Conservation (phyloP, 768 basidiomycete species). For the Trametes maxima region DNA sequence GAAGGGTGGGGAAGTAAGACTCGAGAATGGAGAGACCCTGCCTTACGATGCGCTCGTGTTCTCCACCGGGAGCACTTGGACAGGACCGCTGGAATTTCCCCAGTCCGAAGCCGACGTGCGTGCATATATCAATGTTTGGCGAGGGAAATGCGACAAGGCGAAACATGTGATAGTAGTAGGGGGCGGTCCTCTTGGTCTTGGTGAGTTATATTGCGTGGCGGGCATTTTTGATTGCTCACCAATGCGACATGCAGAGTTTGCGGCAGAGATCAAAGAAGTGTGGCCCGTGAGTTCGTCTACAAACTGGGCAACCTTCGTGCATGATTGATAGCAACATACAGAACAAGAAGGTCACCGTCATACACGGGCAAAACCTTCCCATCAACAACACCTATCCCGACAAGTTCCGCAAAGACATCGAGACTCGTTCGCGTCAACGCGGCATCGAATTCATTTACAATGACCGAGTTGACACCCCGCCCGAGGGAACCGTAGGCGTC, state of each 20-base stretch:
- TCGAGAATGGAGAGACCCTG: slow-evolving; percentile 52
- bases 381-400: slow-evolving; percentile 59
- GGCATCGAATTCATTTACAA: slow-evolving; percentile 54
- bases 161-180: slow-evolving; percentile 39
- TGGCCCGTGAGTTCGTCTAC: slow-evolving; percentile 38
- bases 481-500: slow-evolving; percentile 42
- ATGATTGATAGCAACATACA: slow-evolving; percentile 5
- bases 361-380: slow-evolving; percentile 56
- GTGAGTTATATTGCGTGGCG: slow-evolving; percentile 31
- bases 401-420: slow-evolving; percentile 52
- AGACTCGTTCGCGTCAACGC: slow-evolving; percentile 42
- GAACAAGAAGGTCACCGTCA: slow-evolving; percentile 57
- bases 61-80: slow-evolving; percentile 59
- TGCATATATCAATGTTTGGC: slow-evolving; percentile 33
- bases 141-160: slow-evolving; percentile 33
- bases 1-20: slow-evolving; percentile 49
- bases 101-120: slow-evolving; percentile 30
- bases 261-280: slow-evolving; percentile 47
- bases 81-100: slow-evolving; percentile 51
- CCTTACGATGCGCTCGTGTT: slow-evolving; percentile 60
- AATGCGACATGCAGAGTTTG: slow-evolving; percentile 37
- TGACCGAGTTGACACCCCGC: slow-evolving; percentile 52
- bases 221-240: not conserved
- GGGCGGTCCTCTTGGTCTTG: slow-evolving; percentile 45
- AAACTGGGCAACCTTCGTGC: not conserved